phyloP scores from a whole-genome alignment of 2,329 filamentous ascomycete genomes.

The Thelonectria discophora region DNA sequence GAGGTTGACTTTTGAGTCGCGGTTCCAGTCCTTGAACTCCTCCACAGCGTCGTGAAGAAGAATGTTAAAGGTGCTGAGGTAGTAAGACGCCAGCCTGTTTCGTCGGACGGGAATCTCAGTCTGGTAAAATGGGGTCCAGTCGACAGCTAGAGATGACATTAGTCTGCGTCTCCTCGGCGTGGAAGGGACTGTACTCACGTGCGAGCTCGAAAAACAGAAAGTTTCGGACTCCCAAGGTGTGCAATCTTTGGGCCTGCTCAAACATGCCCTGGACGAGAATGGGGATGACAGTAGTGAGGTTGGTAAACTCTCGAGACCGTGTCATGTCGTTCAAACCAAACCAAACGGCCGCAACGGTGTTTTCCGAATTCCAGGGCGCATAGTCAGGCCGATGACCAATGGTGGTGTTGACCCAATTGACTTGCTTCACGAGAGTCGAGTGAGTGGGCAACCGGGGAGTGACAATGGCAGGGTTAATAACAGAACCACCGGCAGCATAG shows the following conservation, averaged over 20 bases:
- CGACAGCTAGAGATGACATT: neutral
- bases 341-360: neutral
- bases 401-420: neutral
- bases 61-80: neutral
- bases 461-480: neutral
- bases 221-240: neutral
- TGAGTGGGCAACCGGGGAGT: neutral
- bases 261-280: neutral
- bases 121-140: neutral
- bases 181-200: neutral
- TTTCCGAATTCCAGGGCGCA: neutral
- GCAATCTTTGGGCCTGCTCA: neutral
- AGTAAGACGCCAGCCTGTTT: neutral
- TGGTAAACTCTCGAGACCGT: neutral
- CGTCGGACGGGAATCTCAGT: neutral
- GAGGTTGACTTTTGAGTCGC: neutral
- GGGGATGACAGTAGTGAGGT: neutral
- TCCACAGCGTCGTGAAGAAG: neutral
- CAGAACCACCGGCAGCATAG: conserved; percentile 5
- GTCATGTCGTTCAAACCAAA: conserved; percentile 2
- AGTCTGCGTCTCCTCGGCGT: neutral
- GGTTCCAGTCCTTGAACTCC: neutral
- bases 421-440: neutral
- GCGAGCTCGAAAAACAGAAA: neutral
- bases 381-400: neutral